These are phyloP conservation scores for Curvularia verruculosa DNA, from an alignment of 2,329 filamentous ascomycete species.

Conservation along the genomic window DNA sequence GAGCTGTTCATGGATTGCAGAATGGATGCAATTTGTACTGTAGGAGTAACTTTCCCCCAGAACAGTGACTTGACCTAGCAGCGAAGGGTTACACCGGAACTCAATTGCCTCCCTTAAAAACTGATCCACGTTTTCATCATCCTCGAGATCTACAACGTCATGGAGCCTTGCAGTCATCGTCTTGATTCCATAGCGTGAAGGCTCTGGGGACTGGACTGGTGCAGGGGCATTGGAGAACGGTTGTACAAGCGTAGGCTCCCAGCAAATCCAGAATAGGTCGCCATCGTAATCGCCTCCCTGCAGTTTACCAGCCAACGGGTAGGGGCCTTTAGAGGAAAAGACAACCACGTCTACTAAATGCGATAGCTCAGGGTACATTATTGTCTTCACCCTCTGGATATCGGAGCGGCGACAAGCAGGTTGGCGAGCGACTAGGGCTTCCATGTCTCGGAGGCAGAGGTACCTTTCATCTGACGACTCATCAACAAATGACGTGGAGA, in stretches of 20 bases:
- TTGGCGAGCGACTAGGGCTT: conserved; percentile 71
- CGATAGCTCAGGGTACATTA: conserved; percentile 64
- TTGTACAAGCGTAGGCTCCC: conserved; percentile 68
- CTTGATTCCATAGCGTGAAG: conserved; percentile 56
- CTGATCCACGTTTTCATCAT: conserved; percentile 43
- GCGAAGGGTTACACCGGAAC: conserved; percentile 63
- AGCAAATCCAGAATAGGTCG: conserved; percentile 78
- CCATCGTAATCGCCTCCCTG: conserved; percentile 85
- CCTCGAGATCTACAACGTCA: conserved; percentile 48
- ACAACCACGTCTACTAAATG: conserved; percentile 79
- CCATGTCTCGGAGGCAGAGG: conserved; percentile 60
- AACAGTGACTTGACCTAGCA: conserved; percentile 69
- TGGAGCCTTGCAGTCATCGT: conserved; percentile 57
- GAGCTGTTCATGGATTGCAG: conserved; percentile 29
- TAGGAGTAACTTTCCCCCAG: conserved; percentile 70
- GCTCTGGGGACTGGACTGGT: conserved; percentile 55
- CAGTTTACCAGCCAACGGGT: conserved; percentile 70
- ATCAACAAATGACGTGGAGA: conserved; percentile 66
- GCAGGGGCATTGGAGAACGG: conserved; percentile 69
- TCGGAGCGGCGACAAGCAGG: conserved; percentile 74
- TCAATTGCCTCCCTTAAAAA: conserved; percentile 62
- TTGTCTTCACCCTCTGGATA: conserved; percentile 65
- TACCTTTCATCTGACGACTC: conserved; percentile 61
- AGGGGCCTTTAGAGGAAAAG: conserved; percentile 69
- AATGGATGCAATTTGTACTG: conserved; percentile 38